Conservation (phyloP, 306 rosid species). For the Aeschynomene evenia region DNA sequence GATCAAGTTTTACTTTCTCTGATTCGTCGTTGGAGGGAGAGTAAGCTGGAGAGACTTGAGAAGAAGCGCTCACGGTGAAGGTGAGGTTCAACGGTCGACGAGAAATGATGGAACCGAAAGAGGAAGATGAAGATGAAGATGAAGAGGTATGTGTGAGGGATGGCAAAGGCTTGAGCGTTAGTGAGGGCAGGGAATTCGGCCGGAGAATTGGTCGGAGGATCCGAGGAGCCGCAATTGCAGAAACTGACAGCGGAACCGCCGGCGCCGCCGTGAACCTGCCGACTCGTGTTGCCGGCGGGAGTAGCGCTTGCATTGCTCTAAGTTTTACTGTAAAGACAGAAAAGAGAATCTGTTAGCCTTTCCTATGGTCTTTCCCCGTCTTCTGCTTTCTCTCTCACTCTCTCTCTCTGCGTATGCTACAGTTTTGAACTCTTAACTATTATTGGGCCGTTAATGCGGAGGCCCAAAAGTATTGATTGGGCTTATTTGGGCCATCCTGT, state of each 20-base stretch:
- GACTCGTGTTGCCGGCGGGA: constrained; percentile 54
- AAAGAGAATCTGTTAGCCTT: constrained; percentile 5
- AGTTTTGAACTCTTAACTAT: background rate
- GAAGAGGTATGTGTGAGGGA: constrained; percentile 26
- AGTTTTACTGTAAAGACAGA: background rate
- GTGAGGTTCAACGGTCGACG: constrained; percentile 35
- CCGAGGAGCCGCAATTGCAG: constrained; percentile 22
- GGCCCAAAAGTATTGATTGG: background rate
- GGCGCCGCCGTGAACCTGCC: constrained; percentile 42
- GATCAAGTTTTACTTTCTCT: constrained; percentile 79
- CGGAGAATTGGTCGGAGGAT: constrained; percentile 27
- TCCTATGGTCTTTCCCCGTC: background rate
- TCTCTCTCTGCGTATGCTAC: too few relatives aligned
- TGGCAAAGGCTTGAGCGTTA: constrained; percentile 29
- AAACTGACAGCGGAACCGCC: constrained; percentile 4
- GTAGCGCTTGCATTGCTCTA: constrained; percentile 64
- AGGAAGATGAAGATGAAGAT: constrained; percentile 32
- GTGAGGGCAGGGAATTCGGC: constrained; percentile 31
- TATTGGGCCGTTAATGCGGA: background rate
- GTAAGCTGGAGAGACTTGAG: constrained; percentile 49
- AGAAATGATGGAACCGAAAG: constrained; percentile 22
- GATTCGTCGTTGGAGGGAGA: constrained; percentile 53
- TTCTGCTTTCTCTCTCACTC: background rate
- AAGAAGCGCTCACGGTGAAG: constrained; percentile 43
- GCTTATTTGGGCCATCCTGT: background rate